Evolutionary conservation across 129 eudicot species (phyloP), one percentile per base, ranked within the genome.

Genomic region (Flaveria bidentis): DNA sequence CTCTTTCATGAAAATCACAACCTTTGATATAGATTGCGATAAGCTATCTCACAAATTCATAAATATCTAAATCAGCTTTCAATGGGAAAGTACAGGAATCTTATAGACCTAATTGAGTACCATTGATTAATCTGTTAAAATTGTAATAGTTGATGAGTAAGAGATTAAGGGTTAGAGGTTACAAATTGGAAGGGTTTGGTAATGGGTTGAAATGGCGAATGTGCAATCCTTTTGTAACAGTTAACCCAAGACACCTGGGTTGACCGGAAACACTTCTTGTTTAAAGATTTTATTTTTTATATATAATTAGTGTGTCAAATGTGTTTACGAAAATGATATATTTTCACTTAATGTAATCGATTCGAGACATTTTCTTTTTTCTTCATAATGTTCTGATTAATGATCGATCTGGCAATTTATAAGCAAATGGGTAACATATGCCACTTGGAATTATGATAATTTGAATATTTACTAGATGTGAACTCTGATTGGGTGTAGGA

Each of bases 401-500:
- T 45, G 33, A 8, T 30, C 36, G 36, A 30, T 30, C 5, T 30
- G 36, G 36, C 36, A 30, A 30, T 30, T 30, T 30, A 30, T 30
- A 30, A 30, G 36, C 36, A 30, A 30, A 30, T 30, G 36, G 36
- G 36, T 30, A 30, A 30, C 3, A 30, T 3, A 30, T 30, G 36
- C 4, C 36, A 30, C 36, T 4, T 30, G 36, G 36, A 30, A 30
- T 30, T 30, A 50, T 45, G 33, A 8, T 36, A 1, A 7, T 36
- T 17, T 33, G 52, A 5, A 16, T 3, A 9, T 9, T 9, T 17
- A 15, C 50, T 50, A 52, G 16, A 71, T 62, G 14, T 11, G 7
- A n/a, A 15, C 6, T 42, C 5, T 65, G 42, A 33, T 26, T 7
- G 28, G 17, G 47, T 67, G 69, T 63, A 86, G 89, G 89, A 76